A percentile compares a stretch with the other conserved stretches of the same genome.
phyloP scores from a whole-genome alignment of 768 basidiomycete genomes.

The Pisolithus orientalis region DNA sequence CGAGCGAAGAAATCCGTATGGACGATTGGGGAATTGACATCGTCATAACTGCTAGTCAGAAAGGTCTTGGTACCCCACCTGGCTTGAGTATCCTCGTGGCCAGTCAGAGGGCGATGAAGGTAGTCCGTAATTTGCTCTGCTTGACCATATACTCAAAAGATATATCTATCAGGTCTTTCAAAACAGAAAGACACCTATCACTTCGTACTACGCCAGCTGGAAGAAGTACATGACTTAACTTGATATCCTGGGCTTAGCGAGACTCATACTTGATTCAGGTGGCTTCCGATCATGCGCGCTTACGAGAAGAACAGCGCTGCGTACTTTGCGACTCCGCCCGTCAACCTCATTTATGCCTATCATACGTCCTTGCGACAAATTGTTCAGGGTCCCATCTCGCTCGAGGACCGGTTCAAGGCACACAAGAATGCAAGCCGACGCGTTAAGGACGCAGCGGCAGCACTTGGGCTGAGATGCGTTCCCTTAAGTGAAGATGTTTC shows the following conservation, averaged over 20 bases:
- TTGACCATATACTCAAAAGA: background rate
- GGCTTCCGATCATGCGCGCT: conserved; percentile 90
- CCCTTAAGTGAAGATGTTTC: conserved; percentile 54
- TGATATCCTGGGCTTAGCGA: background rate
- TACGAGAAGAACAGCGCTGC: conserved; percentile 79
- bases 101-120: conserved; percentile 68
- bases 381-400: conserved; percentile 51
- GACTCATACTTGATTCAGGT: conserved; percentile 35
- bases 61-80: conserved; percentile 90
- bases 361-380: conserved; percentile 75
- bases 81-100: conserved; percentile 85
- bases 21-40: conserved; percentile 93
- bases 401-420: conserved; percentile 70
- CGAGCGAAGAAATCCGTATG: conserved; percentile 90
- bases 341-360: conserved; percentile 91
- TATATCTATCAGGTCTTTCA: conserved; percentile 5
- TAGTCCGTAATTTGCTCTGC: conserved; percentile 24
- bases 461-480: conserved; percentile 70
- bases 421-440: conserved; percentile 66
- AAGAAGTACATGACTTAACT: conserved; percentile 46
- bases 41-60: conserved; percentile 81
- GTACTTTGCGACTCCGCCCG: conserved; percentile 95
- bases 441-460: conserved; percentile 60
- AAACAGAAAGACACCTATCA: conserved; percentile 41
- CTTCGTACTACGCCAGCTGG: conserved; percentile 88